Percentiles rank a stretch among this genome's conserved stretches.
phyloP scores from a whole-genome alignment of 1,139 yeast genomes.

The Scheffersomyces segobiensis region DNA sequence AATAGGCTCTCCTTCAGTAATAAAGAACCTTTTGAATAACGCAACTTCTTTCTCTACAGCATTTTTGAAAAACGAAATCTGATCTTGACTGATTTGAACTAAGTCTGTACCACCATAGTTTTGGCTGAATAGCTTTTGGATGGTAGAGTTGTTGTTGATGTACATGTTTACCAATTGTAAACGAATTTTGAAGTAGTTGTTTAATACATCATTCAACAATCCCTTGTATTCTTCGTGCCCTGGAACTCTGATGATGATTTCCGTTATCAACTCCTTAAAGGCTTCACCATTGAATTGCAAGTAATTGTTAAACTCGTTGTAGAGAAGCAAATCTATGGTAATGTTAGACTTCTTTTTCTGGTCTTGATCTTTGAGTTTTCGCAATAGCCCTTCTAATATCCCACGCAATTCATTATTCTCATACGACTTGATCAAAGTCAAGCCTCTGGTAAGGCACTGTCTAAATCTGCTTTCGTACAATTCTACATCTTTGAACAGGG shows the following conservation, averaged over 20 bases:
- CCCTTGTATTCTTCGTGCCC: conserved; percentile 64
- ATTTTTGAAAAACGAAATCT: conserved; percentile 57
- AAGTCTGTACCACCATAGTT: conserved; percentile 22
- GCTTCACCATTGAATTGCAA: conserved; percentile 18
- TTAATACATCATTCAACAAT: conserved; percentile 63
- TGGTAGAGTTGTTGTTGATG: conserved; percentile 9
- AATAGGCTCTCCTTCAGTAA: conserved; percentile 9
- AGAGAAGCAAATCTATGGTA: conserved; percentile 36
- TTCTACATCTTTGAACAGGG: conserved; percentile 68
- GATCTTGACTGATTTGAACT: conserved; percentile 59
- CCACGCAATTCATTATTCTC: conserved; percentile 55
- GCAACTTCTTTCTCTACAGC: conserved; percentile 61
- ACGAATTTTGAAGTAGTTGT: conserved; percentile 62
- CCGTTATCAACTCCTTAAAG: conserved; percentile 47
- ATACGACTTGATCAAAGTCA: conserved; percentile 73
- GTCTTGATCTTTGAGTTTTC: conserved; percentile 17
- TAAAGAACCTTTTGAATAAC: conserved; percentile 57
- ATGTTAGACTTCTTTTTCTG: conserved; percentile 6
- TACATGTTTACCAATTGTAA: conserved; percentile 44
- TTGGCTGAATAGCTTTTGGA: conserved; percentile 4
- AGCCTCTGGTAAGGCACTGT: conserved; percentile 82
- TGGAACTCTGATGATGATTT: conserved; percentile 51
- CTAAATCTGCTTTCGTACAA: conserved; percentile 71
- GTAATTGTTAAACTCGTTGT: conserved; percentile 52
- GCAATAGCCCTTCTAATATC: conserved; percentile 43